A percentile compares a stretch with the other conserved stretches of the same genome.
These are phyloP conservation scores for Nyctanthes arbortristis DNA, from an alignment of 257 asterid species.

Conservation along the genomic window DNA sequence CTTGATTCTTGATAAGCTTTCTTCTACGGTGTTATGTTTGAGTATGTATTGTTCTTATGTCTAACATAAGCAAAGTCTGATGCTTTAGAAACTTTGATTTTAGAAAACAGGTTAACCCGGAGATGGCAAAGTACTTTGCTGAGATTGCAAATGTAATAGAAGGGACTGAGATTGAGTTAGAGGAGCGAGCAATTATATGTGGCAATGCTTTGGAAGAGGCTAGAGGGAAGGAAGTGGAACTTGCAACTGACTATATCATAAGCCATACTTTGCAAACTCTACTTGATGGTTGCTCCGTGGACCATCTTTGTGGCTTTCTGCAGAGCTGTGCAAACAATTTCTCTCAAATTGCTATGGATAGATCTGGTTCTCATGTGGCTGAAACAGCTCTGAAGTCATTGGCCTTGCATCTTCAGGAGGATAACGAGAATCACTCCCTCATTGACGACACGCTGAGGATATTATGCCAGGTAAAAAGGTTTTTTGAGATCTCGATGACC, in stretches of 20 bases:
- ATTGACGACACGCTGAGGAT: constrained; percentile 57
- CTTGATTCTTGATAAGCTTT: constrained; percentile 11
- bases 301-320: constrained; percentile 73
- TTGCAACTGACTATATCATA: constrained; percentile 87
- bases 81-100: constrained; percentile 17
- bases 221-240: constrained; percentile 84
- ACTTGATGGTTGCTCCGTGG: constrained; percentile 78
- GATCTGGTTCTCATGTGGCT: constrained; percentile 97
- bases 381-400: constrained; percentile 88
- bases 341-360: constrained; percentile 67
- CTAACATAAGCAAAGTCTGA: constrained; percentile 4
- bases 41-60: background rate
- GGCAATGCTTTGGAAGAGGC: constrained; percentile 94
- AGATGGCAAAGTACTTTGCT: constrained; percentile 74
- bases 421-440: constrained; percentile 52
- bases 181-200: constrained; percentile 73
- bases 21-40: constrained; percentile 4
- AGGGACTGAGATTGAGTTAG: constrained; percentile 71
- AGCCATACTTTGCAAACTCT: constrained; percentile 92
- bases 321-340: constrained; percentile 56
- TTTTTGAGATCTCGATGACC: constrained; percentile 3
- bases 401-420: constrained; percentile 73
- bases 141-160: constrained; percentile 82
- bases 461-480: constrained; percentile 65
- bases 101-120: constrained; percentile 84